Base-by-base conservation (phyloP, 176 grass and related monocot species). In the Rhynchospora tenuis region DNA sequence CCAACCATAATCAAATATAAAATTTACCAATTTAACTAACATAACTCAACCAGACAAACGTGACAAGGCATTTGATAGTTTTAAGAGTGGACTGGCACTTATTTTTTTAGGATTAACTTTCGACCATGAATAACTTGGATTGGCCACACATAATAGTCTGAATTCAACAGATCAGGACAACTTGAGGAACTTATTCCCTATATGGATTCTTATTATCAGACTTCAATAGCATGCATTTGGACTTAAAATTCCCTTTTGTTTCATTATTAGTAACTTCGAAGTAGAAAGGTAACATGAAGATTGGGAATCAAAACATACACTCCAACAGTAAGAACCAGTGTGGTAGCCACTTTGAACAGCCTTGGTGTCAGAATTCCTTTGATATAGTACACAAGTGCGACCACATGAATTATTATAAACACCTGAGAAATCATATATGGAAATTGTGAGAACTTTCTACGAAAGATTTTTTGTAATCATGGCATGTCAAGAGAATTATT, bases 301-400 rank as follows among this genome's bases (percentile, higher is more conserved):
- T 59, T 16, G 83, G 77, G 46, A 81, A 73, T 27, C 27, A 83
- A 28, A 61, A 83, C 93, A 89, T 96, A 99, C 97, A 95, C 78
- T 74, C 97, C 97, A 86, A 92, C 22, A 47, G 91, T 90, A 81
- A 99, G 86, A 64, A 99, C 85, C 78, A 99, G 91, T 88, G 97
- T 99, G 88, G 95, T 90, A 79, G 97, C 97, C 90, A 96, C 87
- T 96, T 96, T 99, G 85, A 92, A 99, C 73, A 99, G 83, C 72
- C 85, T 90, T 73, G 91, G 97, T 87, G 93, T 89, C 83, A 99
- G 26, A 83, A 96, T 92, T 80, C 97, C 93, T 93, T 96, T 99
- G 64, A 99, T 92, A 71, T 99, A 99, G 84, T 92, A 92, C 63
- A 99, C 91, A 85, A 99, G 75, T 83, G 97, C 97, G 84, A 99